Evolutionary conservation across 108 stramenopile species (phyloP), one percentile per base, ranked within the genome.

Genomic region (Pseudonitzschia pungens): DNA sequence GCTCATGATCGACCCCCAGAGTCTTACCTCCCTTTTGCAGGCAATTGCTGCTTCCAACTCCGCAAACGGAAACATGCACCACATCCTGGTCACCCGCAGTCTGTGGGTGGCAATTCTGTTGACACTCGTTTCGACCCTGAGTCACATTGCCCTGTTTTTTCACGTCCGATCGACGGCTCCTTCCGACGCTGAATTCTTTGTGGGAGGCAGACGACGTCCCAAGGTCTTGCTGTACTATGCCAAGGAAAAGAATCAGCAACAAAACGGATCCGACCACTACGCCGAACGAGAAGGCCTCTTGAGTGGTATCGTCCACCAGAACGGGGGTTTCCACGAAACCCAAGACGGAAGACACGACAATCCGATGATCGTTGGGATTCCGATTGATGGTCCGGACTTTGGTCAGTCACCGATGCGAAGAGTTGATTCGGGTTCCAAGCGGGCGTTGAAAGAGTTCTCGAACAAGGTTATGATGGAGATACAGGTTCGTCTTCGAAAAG

Each of bases 121-220:
- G 18, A 81, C 87, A 0, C 42, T 91, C 11, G 50, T 86, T 12
- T 77, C 86, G 6, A 87, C 73, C 22, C 36, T 83, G 11, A 81
- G 87, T n/a, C 93, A 94, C 70, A 71, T 88, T 64, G 50, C 89
- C n/a, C 67, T 94, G 56, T 79, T 94, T 27, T 70, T 86, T 16
- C 93, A 94, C 75, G 90, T 94, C 0, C 80, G 89, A 66, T 87
- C 86, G 12, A 89, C 90, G 41, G 93, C 87, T 22, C 92, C 92
- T 18, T 16, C 73, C 62, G 59, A 70, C 44, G 78, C 78, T 11
- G 78, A 74, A 36, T 75, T 87, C 15, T 18, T 78, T 5, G 71
- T 21, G 59, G 63, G 65, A 8, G n/a, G n/a, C n/a, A 32, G 36
- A 20, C 43, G 59, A 51, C 71, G 81, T 16, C 74, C 75, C 15